phyloP scores from a whole-genome alignment of 208 protist species.

The Strigomonas culicis region DNA sequence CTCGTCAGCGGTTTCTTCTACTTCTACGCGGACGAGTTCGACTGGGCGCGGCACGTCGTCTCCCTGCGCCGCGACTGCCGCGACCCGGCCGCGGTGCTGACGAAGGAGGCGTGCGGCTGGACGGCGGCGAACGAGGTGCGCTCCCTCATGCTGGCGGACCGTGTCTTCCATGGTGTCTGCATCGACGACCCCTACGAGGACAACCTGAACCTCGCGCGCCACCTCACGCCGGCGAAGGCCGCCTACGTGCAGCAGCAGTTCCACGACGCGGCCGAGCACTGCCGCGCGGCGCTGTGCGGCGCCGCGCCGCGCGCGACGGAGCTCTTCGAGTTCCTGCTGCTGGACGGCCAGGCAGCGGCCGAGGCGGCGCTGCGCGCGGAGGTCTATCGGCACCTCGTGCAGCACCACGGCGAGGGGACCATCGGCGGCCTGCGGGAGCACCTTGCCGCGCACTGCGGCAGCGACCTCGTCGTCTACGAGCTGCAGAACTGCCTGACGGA shows the following conservation, averaged over 20 bases:
- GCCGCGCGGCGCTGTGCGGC: neutral
- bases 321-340: constrained; percentile 18
- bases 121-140: constrained; percentile 20
- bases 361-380: constrained; percentile 17
- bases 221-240: constrained; percentile 51
- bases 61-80: constrained; percentile 22
- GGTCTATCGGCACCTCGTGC: constrained; percentile 21
- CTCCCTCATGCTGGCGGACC: constrained; percentile 27
- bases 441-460: constrained; percentile 1
- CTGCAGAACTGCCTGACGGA: constrained; percentile 37
- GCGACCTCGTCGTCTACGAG: constrained; percentile 29
- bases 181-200: constrained; percentile 85
- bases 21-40: constrained; percentile 52
- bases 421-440: constrained; percentile 7
- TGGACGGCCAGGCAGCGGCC: constrained; percentile 18
- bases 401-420: constrained; percentile 9
- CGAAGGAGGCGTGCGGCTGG: constrained; percentile 35
- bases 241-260: constrained; percentile 68
- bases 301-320: neutral
- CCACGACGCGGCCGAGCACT: constrained; percentile 23
- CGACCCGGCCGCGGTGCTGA: constrained; percentile 6
- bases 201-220: constrained; percentile 63
- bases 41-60: constrained; percentile 46
- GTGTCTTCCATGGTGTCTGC: constrained; percentile 58
- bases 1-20: constrained; percentile 52